Conservation (phyloP, 352 stramenopile genomes). For the Phytophthora sansomeana region DNA sequence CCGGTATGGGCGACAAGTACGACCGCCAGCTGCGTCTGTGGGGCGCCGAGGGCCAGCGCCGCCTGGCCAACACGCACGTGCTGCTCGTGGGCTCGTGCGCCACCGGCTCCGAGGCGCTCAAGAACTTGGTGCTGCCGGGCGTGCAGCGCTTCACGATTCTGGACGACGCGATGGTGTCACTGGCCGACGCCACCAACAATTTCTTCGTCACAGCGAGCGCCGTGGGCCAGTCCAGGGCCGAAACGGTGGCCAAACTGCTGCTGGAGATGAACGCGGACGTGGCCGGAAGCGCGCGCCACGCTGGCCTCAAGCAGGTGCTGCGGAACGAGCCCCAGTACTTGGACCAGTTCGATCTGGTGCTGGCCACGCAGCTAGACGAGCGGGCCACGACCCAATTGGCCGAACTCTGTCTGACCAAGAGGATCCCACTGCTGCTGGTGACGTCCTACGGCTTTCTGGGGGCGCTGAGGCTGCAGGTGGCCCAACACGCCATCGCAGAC, state of each 20-base stretch:
- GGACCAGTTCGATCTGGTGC: conserved; percentile 83
- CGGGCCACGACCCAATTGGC: conserved; percentile 62
- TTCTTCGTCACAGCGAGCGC: conserved; percentile 91
- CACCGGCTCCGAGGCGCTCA: conserved; percentile 97
- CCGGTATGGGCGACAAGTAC: conserved; percentile 96
- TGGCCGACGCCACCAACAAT: conserved; percentile 91
- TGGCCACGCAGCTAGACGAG: conserved; percentile 89
- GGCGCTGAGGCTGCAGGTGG: conserved; percentile 89
- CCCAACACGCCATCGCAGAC: conserved; percentile 89
- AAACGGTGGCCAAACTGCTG: conserved; percentile 87
- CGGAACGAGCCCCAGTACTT: conserved; percentile 63
- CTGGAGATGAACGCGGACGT: conserved; percentile 97
- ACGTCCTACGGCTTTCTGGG: conserved; percentile 95
- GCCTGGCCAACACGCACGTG: conserved; percentile 89
- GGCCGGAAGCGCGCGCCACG: conserved; percentile 56
- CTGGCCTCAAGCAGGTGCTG: conserved; percentile 61
- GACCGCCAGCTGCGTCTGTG: conserved; percentile 99
- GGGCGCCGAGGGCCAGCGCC: conserved; percentile 94
- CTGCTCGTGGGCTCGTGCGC: conserved; percentile 92
- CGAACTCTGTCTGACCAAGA: conserved; percentile 66
- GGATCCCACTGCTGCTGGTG: conserved; percentile 84
- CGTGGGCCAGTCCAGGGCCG: conserved; percentile 73
- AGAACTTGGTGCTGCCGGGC: conserved; percentile 96
- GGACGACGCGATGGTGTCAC: conserved; percentile 86
- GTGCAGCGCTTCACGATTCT: conserved; percentile 94